Conservation (phyloP, 1,139 yeast genomes). For the Zygosaccharomyces pseudobailii region DNA sequence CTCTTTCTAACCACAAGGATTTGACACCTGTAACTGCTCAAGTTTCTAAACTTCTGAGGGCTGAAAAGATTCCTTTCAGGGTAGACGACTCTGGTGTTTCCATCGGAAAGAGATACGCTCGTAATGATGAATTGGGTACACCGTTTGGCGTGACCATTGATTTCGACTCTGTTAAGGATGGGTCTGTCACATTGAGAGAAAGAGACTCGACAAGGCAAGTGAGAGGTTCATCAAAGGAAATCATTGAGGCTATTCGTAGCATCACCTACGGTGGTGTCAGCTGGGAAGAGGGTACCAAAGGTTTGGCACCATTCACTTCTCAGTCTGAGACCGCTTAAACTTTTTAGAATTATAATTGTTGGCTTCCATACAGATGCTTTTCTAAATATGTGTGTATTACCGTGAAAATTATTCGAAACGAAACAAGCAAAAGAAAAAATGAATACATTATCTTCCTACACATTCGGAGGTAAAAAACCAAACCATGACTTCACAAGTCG, state of each 20-base stretch:
- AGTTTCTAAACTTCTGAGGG: slow-evolving; percentile 66
- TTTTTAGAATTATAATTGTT: not conserved
- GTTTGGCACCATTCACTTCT: slow-evolving; percentile 58
- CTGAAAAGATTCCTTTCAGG: slow-evolving; percentile 86
- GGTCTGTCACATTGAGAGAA: slow-evolving; percentile 92
- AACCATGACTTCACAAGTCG: slow-evolving; percentile 46
- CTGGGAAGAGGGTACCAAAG: slow-evolving; percentile 83
- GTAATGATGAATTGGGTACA: slow-evolving; percentile 98
- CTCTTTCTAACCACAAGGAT: slow-evolving; percentile 80
- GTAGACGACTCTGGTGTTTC: slow-evolving; percentile 97
- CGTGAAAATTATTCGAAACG: slow-evolving; percentile 31
- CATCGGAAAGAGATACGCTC: slow-evolving; percentile 96
- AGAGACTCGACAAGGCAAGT: slow-evolving; percentile 97
- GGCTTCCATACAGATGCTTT: not conserved
- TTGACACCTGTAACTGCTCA: slow-evolving; percentile 71
- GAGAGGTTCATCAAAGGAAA: slow-evolving; percentile 80
- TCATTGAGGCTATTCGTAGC: slow-evolving; percentile 71
- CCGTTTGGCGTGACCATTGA: slow-evolving; percentile 98
- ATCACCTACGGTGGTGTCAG: slow-evolving; percentile 68
- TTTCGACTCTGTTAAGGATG: slow-evolving; percentile 87
- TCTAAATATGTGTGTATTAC: not conserved
- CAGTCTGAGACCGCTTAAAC: slow-evolving; percentile 35
- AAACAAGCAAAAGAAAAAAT: slow-evolving; percentile 54
- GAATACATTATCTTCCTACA: slow-evolving; percentile 69
- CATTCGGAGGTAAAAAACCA: slow-evolving; percentile 57